Evolutionary conservation across 129 eudicot species (phyloP), one percentile per base, ranked within the genome.

Genomic region (Pulicaria dysenterica): DNA sequence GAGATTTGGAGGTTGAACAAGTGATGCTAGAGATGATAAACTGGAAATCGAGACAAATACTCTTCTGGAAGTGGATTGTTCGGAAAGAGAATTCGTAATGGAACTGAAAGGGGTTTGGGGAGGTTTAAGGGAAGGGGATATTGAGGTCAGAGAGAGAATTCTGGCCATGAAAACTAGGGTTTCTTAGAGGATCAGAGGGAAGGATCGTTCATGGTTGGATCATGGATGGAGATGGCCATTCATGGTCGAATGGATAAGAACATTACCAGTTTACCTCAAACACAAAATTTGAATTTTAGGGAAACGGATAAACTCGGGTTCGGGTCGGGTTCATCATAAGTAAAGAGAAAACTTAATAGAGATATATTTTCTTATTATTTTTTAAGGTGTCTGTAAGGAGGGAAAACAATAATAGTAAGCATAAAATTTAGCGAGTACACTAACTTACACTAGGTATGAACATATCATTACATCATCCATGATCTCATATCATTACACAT

Each of bases 101-200:
- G 63, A 63, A 13, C 51, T 64, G 19, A 37, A 16, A 43, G 66
- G 70, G 76, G 15, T 76, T 48, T 65, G 39, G 47, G 56, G 60
- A 43, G 79, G 80, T 50, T 85, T 72, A 24, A 78, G 56, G 37
- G 82, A 79, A 75, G 13, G 76, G 7, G 68, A 76, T 76, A 58
- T 74, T 24, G 84, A 65, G 64, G 83, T 73, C 38, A 76, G 51
- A 44, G 87, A 77, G 73, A 84, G 76, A 46, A 82, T 14, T 80
- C 51, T 80, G 80, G 84, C 91, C 91, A 80, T 83, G 70, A 76
- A 66, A 67, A 46, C 73, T 56, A 39, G 51, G 8, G 63, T 67
- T 47, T 70, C 3, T 46, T 12, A 64, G 75, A 49, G 34, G 66
- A 15, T 74, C n/a, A 43, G 40, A 8, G 45, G 57, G 42, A 34